Conservation (phyloP, 805 yeast species). For the Henningerozyma blattae region DNA sequence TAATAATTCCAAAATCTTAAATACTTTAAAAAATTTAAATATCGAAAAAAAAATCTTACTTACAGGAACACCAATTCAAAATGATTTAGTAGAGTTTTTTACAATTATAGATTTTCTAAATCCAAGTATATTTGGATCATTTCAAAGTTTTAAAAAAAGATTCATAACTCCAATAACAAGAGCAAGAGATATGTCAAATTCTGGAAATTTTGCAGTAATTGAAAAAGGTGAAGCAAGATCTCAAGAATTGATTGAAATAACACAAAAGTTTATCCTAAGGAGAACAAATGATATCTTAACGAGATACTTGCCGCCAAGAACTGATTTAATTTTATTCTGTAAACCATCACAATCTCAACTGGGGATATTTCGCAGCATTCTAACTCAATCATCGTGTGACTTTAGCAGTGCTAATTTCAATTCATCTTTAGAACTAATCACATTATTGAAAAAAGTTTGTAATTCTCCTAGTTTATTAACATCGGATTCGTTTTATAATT, state of each 20-base stretch:
- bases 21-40: slow-evolving; percentile 43
- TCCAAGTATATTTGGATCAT: slow-evolving; percentile 67
- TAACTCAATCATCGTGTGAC: slow-evolving; percentile 19
- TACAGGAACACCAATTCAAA: slow-evolving; percentile 91
- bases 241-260: slow-evolving; percentile 47
- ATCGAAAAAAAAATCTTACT: slow-evolving; percentile 50
- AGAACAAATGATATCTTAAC: slow-evolving; percentile 49
- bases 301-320: slow-evolving; percentile 56
- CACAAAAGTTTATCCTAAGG: slow-evolving; percentile 59
- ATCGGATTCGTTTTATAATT: slow-evolving; percentile 29
- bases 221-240: slow-evolving; percentile 51
- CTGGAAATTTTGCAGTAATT: slow-evolving; percentile 36
- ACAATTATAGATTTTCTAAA: slow-evolving; percentile 73
- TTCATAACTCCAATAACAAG: slow-evolving; percentile 60
- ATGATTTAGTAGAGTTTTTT: slow-evolving; percentile 75
- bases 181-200: slow-evolving; percentile 54
- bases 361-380: slow-evolving; percentile 39
- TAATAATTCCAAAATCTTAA: slow-evolving; percentile 56
- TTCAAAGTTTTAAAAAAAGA: slow-evolving; percentile 43
- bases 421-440: slow-evolving; percentile 55
- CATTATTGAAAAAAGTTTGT: slow-evolving; percentile 66
- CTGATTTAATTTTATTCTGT: slow-evolving; percentile 67
- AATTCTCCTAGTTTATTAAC: slow-evolving; percentile 61
- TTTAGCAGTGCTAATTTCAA: slow-evolving; percentile 21
- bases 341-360: slow-evolving; percentile 59